Conservation (phyloP, 345 rosid genomes). For the Viola odorata region DNA sequence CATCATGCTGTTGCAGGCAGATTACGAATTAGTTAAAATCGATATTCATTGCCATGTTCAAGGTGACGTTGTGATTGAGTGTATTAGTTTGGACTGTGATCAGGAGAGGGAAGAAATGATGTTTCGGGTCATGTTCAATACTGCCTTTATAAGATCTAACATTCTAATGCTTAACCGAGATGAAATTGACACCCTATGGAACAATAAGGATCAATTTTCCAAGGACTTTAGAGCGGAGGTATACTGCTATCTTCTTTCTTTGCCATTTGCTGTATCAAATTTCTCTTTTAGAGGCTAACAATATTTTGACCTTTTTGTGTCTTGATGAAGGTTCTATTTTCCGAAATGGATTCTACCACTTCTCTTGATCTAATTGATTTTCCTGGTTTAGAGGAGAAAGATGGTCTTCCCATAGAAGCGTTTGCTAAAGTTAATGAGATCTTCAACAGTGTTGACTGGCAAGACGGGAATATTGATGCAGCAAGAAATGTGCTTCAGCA, state of each 20-base stretch:
- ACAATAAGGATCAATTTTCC: conserved; percentile 51
- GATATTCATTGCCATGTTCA: conserved; percentile 64
- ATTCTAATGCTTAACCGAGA: conserved; percentile 55
- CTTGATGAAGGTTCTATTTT: conserved; percentile 57
- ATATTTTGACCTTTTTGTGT: conserved; percentile 17
- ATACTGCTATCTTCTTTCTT: conserved; percentile 11
- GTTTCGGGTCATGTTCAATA: conserved; percentile 74
- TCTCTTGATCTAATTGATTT: conserved; percentile 42
- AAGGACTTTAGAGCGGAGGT: conserved; percentile 77
- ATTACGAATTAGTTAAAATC: conserved; percentile 53
- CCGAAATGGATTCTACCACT: conserved; percentile 55
- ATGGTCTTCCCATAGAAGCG: conserved; percentile 62
- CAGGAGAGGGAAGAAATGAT: conserved; percentile 60
- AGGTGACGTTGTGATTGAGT: conserved; percentile 80
- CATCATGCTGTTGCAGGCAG: conserved; percentile 52
- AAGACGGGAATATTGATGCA: conserved; percentile 46
- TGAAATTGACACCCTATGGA: conserved; percentile 67
- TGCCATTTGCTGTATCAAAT: conserved; percentile 7
- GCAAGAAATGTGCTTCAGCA: conserved; percentile 48
- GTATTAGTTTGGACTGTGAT: conserved; percentile 51
- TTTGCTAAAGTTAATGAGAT: conserved; percentile 59
- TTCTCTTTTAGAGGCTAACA: conserved; percentile 4
- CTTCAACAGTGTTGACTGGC: conserved; percentile 53
- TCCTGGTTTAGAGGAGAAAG: conserved; percentile 48
- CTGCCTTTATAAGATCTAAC: conserved; percentile 67